These are phyloP conservation scores for Globisporangium middletonii DNA, from an alignment of 352 stramenopile genomes.

Conservation along the genomic window DNA sequence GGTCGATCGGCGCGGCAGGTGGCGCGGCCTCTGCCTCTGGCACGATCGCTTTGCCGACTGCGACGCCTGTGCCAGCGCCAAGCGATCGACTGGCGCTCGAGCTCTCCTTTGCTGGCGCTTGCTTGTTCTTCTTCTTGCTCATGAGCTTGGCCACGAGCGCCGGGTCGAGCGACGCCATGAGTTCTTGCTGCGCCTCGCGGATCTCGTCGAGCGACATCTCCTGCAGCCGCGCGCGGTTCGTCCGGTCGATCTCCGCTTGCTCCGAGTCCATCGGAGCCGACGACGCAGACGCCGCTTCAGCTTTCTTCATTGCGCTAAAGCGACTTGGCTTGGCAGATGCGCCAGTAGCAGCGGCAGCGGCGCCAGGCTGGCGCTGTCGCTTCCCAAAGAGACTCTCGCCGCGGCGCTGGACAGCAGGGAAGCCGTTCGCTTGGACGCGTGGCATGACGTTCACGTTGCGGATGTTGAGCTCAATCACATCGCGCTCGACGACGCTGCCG, in stretches of 20 bases:
- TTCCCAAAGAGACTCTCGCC: slow-evolving; percentile 71
- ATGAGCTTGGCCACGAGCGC: slow-evolving; percentile 63
- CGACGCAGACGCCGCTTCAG: neutral
- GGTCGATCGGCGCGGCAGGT: slow-evolving; percentile 16
- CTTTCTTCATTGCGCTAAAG: slow-evolving; percentile 18
- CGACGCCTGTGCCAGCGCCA: neutral
- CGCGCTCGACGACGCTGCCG: slow-evolving; percentile 57
- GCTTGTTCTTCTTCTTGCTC: slow-evolving; percentile 17
- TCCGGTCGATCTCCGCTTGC: slow-evolving; percentile 45
- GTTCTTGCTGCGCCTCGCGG: slow-evolving; percentile 57
- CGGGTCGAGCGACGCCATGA: slow-evolving; percentile 54
- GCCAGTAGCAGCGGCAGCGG: neutral
- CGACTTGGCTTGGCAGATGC: slow-evolving; percentile 15
- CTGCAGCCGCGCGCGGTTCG: slow-evolving; percentile 42
- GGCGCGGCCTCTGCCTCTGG: neutral
- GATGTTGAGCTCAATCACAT: slow-evolving; percentile 33
- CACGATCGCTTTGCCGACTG: neutral
- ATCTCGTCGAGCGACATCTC: slow-evolving; percentile 73
- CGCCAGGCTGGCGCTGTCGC: slow-evolving; percentile 19
- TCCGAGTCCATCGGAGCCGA: slow-evolving; percentile 21
- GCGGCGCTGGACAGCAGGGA: slow-evolving; percentile 47
- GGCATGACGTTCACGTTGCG: slow-evolving; percentile 23
- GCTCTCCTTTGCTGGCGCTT: slow-evolving; percentile 3
- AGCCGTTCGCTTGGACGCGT: slow-evolving; percentile 34
- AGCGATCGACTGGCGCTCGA: neutral